phyloP scores from a whole-genome alignment of 345 rosid species.

The Erodium maritimum region DNA sequence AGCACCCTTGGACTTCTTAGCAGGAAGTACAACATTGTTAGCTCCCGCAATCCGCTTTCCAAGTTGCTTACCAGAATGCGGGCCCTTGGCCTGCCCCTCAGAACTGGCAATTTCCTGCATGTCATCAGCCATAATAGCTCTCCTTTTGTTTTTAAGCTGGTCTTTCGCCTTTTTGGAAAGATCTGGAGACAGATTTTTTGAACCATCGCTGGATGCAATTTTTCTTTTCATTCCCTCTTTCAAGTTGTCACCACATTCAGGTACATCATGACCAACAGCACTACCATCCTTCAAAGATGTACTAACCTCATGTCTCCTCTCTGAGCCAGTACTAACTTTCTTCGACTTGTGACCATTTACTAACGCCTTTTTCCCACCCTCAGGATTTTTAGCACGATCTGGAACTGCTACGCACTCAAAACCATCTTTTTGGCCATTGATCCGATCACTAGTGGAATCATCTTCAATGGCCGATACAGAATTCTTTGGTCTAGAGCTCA shows the following conservation, averaged over 20 bases:
- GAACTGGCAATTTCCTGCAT: constrained; percentile 20
- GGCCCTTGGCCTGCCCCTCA: not conserved
- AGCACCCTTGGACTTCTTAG: constrained; percentile 39
- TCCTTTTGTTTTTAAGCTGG: constrained; percentile 20
- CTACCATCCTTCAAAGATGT: constrained; percentile 22
- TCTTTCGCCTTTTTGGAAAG: constrained; percentile 24
- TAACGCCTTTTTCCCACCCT: constrained; percentile 19
- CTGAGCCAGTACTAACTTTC: constrained; percentile 16
- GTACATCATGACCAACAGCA: constrained; percentile 9
- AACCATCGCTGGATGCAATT: constrained; percentile 17
- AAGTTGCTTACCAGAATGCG: not conserved
- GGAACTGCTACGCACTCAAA: not conserved
- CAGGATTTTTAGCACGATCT: constrained; percentile 15
- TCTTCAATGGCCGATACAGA: not conserved
- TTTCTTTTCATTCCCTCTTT: constrained; percentile 29
- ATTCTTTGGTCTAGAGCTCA: not conserved
- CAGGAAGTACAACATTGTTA: constrained; percentile 25
- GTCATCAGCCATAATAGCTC: constrained; percentile 20
- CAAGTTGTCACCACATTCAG: constrained; percentile 22
- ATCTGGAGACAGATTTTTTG: constrained; percentile 15
- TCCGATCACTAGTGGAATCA: not conserved
- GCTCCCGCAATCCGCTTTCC: constrained; percentile 27
- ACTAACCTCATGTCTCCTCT: constrained; percentile 22
- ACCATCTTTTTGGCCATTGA: not conserved
- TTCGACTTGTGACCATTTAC: constrained; percentile 31